A percentile compares a stretch with the other conserved stretches of the same genome.
phyloP scores from a whole-genome alignment of 805 yeast species.

The Yarrowia keelungensis region DNA sequence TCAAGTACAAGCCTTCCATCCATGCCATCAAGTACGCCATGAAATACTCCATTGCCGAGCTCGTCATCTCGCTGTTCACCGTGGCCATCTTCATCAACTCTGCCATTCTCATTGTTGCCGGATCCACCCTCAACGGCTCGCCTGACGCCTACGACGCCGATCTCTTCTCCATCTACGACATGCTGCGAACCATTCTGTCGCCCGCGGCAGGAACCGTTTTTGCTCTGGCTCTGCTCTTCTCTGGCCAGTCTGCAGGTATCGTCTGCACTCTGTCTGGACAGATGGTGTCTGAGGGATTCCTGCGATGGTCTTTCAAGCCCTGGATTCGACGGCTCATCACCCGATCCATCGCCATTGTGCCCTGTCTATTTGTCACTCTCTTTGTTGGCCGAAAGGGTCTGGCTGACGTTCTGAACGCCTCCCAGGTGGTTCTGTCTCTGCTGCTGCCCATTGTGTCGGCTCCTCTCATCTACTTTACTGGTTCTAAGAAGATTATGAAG shows the following conservation, averaged over 20 bases:
- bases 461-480: constrained; percentile 83
- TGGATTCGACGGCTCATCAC: constrained; percentile 81
- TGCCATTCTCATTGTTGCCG: constrained; percentile 89
- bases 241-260: constrained; percentile 95
- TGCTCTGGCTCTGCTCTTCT: constrained; percentile 84
- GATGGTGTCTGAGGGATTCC: constrained; percentile 90
- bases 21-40: constrained; percentile 81
- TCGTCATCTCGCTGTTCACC: constrained; percentile 78
- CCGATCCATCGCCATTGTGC: constrained; percentile 81
- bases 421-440: constrained; percentile 82
- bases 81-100: constrained; percentile 94
- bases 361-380: constrained; percentile 78
- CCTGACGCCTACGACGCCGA: constrained; percentile 79
- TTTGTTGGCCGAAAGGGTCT: constrained; percentile 83
- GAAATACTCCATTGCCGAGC: constrained; percentile 81
- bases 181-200: constrained; percentile 72
- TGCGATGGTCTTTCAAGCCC: constrained; percentile 80
- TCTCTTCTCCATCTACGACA: constrained; percentile 75
- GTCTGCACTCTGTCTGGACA: constrained; percentile 95
- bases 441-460: constrained; percentile 88
- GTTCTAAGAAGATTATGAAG: constrained; percentile 69
- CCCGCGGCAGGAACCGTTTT: constrained; percentile 88
- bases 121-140: constrained; percentile 73
- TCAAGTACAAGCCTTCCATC: constrained; percentile 69
- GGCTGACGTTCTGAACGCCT: constrained; percentile 69